Evolutionary conservation across 163 green algal species (phyloP), one percentile per base, ranked within the genome.

Genomic region (Coccomyxa subellipsoidea): DNA sequence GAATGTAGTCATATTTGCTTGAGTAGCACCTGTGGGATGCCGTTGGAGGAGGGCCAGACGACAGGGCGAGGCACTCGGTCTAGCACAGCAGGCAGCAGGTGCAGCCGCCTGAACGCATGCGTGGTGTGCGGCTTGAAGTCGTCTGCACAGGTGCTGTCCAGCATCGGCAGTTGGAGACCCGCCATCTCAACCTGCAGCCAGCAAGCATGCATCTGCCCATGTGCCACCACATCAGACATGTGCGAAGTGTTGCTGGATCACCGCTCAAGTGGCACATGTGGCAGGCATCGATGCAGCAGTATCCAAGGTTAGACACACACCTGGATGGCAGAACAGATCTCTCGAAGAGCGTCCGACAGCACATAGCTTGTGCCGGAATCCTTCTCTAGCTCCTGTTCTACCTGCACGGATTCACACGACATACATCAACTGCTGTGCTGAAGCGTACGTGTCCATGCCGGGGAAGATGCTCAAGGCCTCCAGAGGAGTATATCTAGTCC

Each of bases 291-390:
- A n/a, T n/a, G n/a, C n/a, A n/a, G n/a, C n/a, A n/a, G n/a, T n/a
- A n/a, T n/a, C n/a, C n/a, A n/a, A n/a, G n/a, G n/a, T n/a, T n/a
- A n/a, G n/a, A n/a, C 15, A 59, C 47, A 59, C 23, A 59, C 47
- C 47, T 59, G 47, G 47, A 59, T 59, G 21, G 47, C 80, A 34
- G 84, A 80, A 7, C 75, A 38, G 18, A 89, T 77, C 37, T 83
- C 84, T n/a, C 86, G 83, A 69, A 94, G 85, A 71, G 86, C 80
- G 59, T 38, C 69, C 23, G 78, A 80, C 32, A 93, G 69, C 29
- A 78, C 78, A 21, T 86, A 84, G 70, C 93, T 86, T 71, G 85
- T 54, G 5, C 47, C 38, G 6, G 47, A 75, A 29, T 87, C 77
- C 6, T 27, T 75, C n/a, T 84, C 37, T 59, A 90, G 38, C 38